These are phyloP conservation scores for Colletotrichum echinochloae DNA, from an alignment of 2,329 filamentous ascomycete species.

Conservation along the genomic window DNA sequence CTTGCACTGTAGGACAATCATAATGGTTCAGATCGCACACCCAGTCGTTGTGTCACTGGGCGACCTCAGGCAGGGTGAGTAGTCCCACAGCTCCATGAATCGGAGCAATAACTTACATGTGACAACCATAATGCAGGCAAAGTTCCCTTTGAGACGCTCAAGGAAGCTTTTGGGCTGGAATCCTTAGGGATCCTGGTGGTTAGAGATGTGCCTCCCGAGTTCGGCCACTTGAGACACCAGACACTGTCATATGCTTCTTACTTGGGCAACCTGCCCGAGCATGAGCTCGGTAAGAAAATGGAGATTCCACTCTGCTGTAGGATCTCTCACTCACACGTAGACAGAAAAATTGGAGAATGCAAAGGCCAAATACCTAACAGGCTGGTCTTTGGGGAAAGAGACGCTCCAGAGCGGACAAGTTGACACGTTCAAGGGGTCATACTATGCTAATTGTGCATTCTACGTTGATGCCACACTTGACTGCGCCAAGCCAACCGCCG, in stretches of 20 bases:
- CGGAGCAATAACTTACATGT: constrained; percentile 31
- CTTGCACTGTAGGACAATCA: constrained; percentile 1
- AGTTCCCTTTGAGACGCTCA: constrained; percentile 75
- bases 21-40: constrained; percentile 63
- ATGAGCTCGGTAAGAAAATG: constrained; percentile 73
- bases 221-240: constrained; percentile 76
- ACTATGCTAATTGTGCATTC: constrained; percentile 86
- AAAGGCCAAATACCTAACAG: constrained; percentile 73
- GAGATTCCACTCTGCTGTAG: constrained; percentile 5
- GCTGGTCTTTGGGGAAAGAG: constrained; percentile 87
- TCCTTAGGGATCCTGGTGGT: constrained; percentile 96
- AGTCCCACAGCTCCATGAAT: neutral
- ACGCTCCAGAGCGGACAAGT: constrained; percentile 82
- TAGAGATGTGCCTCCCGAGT: constrained; percentile 81
- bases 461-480: constrained; percentile 74
- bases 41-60: constrained; percentile 72
- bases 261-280: constrained; percentile 80
- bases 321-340: constrained; percentile 34
- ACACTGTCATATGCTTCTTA: constrained; percentile 91
- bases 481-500: constrained; percentile 69
- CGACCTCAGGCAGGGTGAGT: constrained; percentile 72
- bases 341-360: constrained; percentile 69
- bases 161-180: constrained; percentile 87
- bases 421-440: constrained; percentile 85
- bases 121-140: constrained; percentile 60